Evolutionary conservation across 1,284 basidiomycete genomes (phyloP).

Genomic region (Lentinula novae-zelandiae): DNA sequence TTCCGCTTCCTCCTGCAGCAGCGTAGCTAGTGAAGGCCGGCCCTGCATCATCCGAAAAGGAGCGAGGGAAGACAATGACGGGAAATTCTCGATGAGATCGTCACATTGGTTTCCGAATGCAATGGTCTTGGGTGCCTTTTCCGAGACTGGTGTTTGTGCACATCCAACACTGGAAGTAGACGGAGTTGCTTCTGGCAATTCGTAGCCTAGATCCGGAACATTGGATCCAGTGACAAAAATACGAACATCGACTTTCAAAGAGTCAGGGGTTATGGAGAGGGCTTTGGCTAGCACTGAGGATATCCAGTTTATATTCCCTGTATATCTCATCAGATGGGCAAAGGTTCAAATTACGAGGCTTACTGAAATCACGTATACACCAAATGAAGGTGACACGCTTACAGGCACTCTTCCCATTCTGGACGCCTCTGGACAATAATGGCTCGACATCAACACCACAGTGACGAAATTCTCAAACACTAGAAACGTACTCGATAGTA

Average conservation of each 20-base stretch:
- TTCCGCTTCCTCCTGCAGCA: conserved; percentile 22
- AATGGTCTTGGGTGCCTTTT: neutral
- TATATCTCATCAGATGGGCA: neutral
- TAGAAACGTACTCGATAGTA: conserved; percentile 32
- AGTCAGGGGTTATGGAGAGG: conserved; percentile 25
- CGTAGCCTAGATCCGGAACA: neutral
- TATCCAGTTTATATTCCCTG: conserved; percentile 42
- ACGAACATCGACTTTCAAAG: conserved; percentile 29
- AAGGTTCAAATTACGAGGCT: neutral
- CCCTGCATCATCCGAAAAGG: conserved; percentile 4
- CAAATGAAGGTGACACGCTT: conserved; percentile 18
- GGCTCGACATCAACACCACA: neutral
- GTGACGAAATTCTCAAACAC: neutral
- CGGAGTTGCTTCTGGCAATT: conserved; percentile 15
- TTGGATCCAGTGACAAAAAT: conserved; percentile 34
- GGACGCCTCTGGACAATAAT: conserved; percentile 18
- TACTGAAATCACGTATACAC: conserved; percentile 16
- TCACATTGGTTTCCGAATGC: neutral
- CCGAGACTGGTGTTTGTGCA: neutral
- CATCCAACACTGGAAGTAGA: conserved; percentile 14
- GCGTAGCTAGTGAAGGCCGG: conserved; percentile 21
- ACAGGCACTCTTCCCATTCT: conserved; percentile 21
- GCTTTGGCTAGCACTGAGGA: conserved; percentile 30
- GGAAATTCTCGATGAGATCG: neutral
- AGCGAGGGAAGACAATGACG: neutral